Percentiles rank a stretch among this genome's conserved stretches.
Conservation (phyloP, 1,139 yeast genomes). For the Nakaseomyces kungkrabaensis region DNA sequence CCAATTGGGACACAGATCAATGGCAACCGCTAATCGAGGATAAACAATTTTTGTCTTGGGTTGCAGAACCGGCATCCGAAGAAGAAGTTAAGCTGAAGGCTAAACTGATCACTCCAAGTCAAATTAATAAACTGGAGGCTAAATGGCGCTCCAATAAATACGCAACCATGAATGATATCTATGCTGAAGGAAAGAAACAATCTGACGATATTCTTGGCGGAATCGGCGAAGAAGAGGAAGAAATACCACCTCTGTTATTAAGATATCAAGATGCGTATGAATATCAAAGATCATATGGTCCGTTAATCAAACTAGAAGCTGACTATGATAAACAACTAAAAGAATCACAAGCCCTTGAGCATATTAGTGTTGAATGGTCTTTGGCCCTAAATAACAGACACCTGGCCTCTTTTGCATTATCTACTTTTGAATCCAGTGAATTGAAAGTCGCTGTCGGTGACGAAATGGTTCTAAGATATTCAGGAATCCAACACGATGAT, state of each 20-base stretch:
- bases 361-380: slow-evolving; percentile 68
- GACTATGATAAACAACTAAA: slow-evolving; percentile 66
- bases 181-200: slow-evolving; percentile 1
- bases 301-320: slow-evolving; percentile 71
- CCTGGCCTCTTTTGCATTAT: slow-evolving; percentile 59
- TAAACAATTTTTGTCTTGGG: slow-evolving; percentile 71
- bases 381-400: slow-evolving; percentile 55
- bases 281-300: slow-evolving; percentile 79
- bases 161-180: slow-evolving; percentile 38
- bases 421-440: slow-evolving; percentile 57
- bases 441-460: slow-evolving; percentile 81
- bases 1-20: slow-evolving; percentile 76
- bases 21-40: slow-evolving; percentile 87
- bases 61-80: slow-evolving; percentile 59
- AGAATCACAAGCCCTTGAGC: slow-evolving; percentile 72
- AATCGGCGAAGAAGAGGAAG: slow-evolving; percentile 37
- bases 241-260: slow-evolving; percentile 60
- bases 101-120: slow-evolving; percentile 47
- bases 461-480: slow-evolving; percentile 57
- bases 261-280: slow-evolving; percentile 77
- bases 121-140: slow-evolving; percentile 65
- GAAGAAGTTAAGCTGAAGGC: slow-evolving; percentile 47
- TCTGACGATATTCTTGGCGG: slow-evolving; percentile 38
- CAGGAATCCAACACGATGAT: slow-evolving; percentile 38
- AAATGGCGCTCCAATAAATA: slow-evolving; percentile 68